Conservation (phyloP, 208 protist genomes). For the Acanthamoeba comandoni region DNA sequence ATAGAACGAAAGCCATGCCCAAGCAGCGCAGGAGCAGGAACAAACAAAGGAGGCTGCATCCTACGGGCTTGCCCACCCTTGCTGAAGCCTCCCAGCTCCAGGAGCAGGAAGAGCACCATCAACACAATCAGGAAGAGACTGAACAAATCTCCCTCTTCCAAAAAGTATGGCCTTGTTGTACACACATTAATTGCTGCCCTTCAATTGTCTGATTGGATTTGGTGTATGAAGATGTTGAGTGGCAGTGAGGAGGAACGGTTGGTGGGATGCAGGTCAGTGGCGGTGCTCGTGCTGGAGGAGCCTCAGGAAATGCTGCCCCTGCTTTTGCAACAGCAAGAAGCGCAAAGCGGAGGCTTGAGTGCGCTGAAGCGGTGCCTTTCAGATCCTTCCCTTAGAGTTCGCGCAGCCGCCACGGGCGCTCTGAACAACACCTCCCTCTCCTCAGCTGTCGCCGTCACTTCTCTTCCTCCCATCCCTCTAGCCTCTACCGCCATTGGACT, state of each 20-base stretch:
- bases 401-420: constrained; percentile 30
- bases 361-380: constrained; percentile 3
- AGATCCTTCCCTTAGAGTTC: constrained; percentile 36
- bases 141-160: constrained; percentile 47
- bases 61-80: constrained; percentile 16
- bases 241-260: neutral
- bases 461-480: too few relatives aligned
- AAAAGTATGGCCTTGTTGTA: neutral
- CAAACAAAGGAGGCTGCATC: neutral
- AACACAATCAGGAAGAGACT: too few relatives aligned
- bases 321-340: too few relatives aligned
- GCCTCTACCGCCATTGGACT: too few relatives aligned
- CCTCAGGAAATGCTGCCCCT: constrained; percentile 13
- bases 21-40: constrained; percentile 3
- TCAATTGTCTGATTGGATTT: neutral
- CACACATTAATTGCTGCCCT: neutral
- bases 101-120: neutral
- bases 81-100: neutral
- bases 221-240: constrained; percentile 23
- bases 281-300: constrained; percentile 44
- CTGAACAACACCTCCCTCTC: constrained; percentile 73
- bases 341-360: too few relatives aligned
- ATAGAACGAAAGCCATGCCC: too few relatives aligned
- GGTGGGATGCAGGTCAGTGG: constrained; percentile 34
- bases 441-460: neutral